Conservation (phyloP, 345 rosid species). For the Triadica sebifera region DNA sequence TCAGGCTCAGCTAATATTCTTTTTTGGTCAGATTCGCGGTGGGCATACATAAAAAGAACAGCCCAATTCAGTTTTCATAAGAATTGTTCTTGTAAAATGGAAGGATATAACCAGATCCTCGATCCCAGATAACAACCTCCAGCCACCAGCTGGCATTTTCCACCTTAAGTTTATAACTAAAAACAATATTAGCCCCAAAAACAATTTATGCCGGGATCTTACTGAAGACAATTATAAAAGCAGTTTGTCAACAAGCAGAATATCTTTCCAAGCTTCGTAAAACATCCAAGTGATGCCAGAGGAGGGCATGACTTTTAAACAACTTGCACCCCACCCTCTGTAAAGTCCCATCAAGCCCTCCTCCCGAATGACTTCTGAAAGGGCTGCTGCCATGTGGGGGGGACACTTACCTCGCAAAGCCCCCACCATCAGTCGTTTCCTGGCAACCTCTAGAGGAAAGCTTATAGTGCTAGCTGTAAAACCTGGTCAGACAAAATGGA, state of each 20-base stretch:
- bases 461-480: conserved; percentile 92
- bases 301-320: conserved; percentile 94
- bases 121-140: not conserved
- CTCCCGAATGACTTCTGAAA: conserved; percentile 77
- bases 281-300: conserved; percentile 98
- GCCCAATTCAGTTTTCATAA: conserved; percentile 8
- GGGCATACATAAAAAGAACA: conserved; percentile 16
- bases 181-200: not conserved
- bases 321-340: conserved; percentile 99
- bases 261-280: conserved; percentile 97
- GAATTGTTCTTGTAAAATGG: not conserved
- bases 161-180: not conserved
- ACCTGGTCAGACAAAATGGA: conserved; percentile 45
- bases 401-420: conserved; percentile 85
- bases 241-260: conserved; percentile 49
- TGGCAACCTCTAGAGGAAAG: conserved; percentile 94
- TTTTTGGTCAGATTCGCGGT: not conserved
- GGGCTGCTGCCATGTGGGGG: conserved; percentile 84
- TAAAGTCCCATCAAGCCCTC: conserved; percentile 81
- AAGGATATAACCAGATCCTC: not conserved
- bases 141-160: not conserved
- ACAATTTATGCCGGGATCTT: not conserved
- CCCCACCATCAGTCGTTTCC: conserved; percentile 98
- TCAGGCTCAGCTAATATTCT: not conserved
- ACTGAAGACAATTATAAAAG: conserved; percentile 29